A percentile compares a stretch with the other conserved stretches of the same genome.
Evolutionary conservation across 208 protist genomes (phyloP).

Genomic region (Trypanosoma conorhini): DNA sequence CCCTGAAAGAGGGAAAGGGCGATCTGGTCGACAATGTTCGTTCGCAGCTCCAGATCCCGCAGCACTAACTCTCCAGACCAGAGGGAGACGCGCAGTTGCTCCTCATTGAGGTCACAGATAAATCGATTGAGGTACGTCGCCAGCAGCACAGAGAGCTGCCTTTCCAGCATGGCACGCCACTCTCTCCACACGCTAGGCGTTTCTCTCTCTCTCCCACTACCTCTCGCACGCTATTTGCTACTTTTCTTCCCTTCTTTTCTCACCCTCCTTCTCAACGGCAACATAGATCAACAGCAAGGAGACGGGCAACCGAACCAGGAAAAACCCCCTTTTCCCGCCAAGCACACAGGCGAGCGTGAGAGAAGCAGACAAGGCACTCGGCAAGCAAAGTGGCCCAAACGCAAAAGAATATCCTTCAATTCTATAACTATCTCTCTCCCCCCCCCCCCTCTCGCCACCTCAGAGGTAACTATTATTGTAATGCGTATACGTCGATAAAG

Average conservation of each 20-base stretch:
- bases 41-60: conserved; percentile 63
- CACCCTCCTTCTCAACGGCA: background rate
- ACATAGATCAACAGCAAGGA: background rate
- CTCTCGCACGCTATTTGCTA: no score
- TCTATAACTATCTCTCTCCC: background rate
- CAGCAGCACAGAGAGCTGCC: conserved; percentile 64
- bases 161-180: conserved; percentile 60
- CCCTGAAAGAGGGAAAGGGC: conserved; percentile 28
- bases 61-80: conserved; percentile 82
- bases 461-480: background rate
- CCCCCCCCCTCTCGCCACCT: background rate
- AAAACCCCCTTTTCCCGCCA: conserved; percentile 2
- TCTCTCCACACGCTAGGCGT: background rate
- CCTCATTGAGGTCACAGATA: conserved; percentile 71
- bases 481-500: background rate
- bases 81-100: conserved; percentile 73
- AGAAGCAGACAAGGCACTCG: background rate
- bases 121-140: conserved; percentile 68
- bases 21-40: conserved; percentile 64
- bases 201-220: background rate
- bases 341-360: conserved; percentile 13
- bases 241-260: no score
- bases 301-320: background rate
- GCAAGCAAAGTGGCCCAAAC: background rate
- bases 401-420: background rate